Conservation (phyloP, 2,329 filamentous ascomycete genomes). For the Talaromyces sp. region DNA sequence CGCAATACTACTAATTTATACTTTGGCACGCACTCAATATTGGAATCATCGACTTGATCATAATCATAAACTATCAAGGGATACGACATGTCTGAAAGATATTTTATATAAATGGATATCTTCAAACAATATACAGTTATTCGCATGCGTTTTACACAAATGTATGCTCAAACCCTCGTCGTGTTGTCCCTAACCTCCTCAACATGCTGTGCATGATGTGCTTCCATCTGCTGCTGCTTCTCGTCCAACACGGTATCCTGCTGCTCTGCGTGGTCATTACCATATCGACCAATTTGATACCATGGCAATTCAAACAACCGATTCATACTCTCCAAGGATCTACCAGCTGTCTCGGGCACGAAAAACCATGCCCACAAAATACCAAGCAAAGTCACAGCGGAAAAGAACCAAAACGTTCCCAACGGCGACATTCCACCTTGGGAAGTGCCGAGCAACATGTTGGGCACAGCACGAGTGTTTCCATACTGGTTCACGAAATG, state of each 20-base stretch:
- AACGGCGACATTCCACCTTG: slow-evolving; percentile 44
- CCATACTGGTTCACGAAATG: slow-evolving; percentile 78
- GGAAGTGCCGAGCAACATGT: slow-evolving; percentile 59
- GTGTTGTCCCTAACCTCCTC: not conserved
- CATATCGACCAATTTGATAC: slow-evolving; percentile 61
- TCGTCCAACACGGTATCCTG: not conserved
- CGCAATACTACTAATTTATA: too few relatives aligned
- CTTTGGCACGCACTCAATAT: not conserved
- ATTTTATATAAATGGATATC: not conserved
- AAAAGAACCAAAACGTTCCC: slow-evolving; percentile 75
- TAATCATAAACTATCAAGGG: not conserved
- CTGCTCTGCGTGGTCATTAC: slow-evolving; percentile 15
- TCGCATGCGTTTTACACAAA: not conserved
- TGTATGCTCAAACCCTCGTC: not conserved
- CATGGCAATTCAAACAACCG: slow-evolving; percentile 66
- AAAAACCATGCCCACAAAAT: slow-evolving; percentile 67
- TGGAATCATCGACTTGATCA: not conserved
- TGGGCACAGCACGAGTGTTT: slow-evolving; percentile 68
- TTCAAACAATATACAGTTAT: not conserved
- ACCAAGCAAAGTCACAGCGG: slow-evolving; percentile 62
- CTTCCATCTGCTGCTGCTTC: not conserved
- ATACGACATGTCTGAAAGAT: not conserved
- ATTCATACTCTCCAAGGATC: slow-evolving; percentile 58
- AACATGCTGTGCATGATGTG: not conserved
- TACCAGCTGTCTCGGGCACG: slow-evolving; percentile 66